Base-by-base conservation (phyloP, 169 alveolate species). In the Plasmodium coatneyi region DNA sequence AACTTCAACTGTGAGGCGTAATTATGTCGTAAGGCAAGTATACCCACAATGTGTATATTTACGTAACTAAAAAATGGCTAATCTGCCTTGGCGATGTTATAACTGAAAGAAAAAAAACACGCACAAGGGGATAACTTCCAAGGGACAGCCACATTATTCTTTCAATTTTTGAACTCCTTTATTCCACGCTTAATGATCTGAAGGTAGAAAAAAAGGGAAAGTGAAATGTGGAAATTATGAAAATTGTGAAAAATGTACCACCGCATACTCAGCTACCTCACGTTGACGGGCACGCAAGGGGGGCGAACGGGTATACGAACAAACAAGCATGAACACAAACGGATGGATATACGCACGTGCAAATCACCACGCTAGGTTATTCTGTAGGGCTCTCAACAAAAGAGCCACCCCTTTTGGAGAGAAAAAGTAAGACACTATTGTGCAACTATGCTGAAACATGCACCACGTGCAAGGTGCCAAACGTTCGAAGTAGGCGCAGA, bases 131-230 rank as follows among this genome's bases (percentile, higher is more conserved):
- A 12, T 49, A 52, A 46, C 54, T 28, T 19, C 74, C 6, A 22
- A 83, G 74, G 49, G 39, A 80, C 78, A 36, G 22, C 54, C 28
- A 80, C 30, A 28, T 43, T 80, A 12, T 28, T 9, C 32, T 34
- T 60, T 71, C 72, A 87, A 16, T 70, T 87, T 87, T 87, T 87
- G 82, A 87, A 87, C 32, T 87, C 93, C 12, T 56, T 79, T 32
- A 87, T 87, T 60, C 93, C 93, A 49, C 82, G 80, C 81, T 87
- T 87, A 78, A 87, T 87, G 30, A 87, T 49, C 93, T 87, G 71
- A 79, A 87, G 76, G 80, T 39, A 19, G 19, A 28, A 16, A n/a
- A 79, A 78, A 76, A 28, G 82, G 34, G 39, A 2, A 30, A 41
- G 32, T 39, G 80, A 46, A 70, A 52, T 54, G 36, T 82, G 25